phyloP scores from a whole-genome alignment of 768 basidiomycete genomes.

The Rhodosporidiobolus odoratus region DNA sequence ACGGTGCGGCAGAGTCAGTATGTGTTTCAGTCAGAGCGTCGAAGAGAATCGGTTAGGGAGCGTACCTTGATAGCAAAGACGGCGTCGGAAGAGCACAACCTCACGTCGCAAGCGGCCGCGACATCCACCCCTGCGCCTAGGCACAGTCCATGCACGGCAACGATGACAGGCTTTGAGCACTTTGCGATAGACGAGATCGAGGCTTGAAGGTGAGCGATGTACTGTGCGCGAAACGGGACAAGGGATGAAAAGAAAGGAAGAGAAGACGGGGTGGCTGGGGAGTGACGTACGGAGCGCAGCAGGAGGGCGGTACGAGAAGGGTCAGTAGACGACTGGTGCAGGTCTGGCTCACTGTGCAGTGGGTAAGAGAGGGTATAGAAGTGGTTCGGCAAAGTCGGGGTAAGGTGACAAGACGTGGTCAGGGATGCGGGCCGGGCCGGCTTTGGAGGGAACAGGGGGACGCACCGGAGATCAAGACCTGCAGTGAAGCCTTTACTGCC shows the following conservation, averaged over 20 bases:
- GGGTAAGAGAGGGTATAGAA: neutral
- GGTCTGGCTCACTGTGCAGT: conserved; percentile 12
- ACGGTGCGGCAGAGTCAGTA: conserved; percentile 71
- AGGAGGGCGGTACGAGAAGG: conserved; percentile 55
- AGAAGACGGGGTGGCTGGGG: too few relatives aligned
- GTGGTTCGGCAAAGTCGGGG: neutral
- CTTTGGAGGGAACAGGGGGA: neutral
- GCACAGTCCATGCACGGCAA: conserved; percentile 67
- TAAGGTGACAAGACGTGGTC: too few relatives aligned
- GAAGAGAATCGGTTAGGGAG: neutral
- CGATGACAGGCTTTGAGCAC: conserved; percentile 74
- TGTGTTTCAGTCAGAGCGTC: conserved; percentile 41
- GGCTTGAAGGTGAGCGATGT: conserved; percentile 58
- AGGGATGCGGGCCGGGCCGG: too few relatives aligned
- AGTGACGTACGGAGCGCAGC: conserved; percentile 44
- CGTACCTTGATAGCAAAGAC: conserved; percentile 68
- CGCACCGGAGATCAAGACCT: conserved; percentile 62
- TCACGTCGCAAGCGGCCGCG: conserved; percentile 68
- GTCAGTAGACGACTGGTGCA: conserved; percentile 47
- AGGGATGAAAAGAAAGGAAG: neutral
- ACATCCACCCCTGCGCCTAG: conserved; percentile 74
- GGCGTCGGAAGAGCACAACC: conserved; percentile 59
- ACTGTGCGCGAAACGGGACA: neutral
- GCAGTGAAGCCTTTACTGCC: conserved; percentile 73
- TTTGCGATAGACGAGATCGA: conserved; percentile 64